Percentiles rank a stretch among this genome's conserved stretches.
phyloP scores from a whole-genome alignment of 345 rosid genomes.

The Camelina laxa region DNA sequence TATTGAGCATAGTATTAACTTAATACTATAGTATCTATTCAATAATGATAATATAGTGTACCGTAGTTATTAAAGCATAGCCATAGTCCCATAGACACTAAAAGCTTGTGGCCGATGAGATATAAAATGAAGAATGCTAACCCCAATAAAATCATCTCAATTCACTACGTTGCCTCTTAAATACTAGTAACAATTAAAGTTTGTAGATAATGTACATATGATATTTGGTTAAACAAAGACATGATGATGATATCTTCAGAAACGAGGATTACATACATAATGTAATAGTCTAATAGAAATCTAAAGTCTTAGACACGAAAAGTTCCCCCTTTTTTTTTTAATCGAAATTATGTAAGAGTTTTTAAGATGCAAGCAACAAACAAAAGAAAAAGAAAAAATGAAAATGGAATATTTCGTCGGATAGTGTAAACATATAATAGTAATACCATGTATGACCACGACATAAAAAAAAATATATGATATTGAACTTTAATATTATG shows the following conservation, averaged over 20 bases:
- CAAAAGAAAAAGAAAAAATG: not conserved
- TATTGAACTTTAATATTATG: not conserved
- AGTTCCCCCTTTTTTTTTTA: not conserved
- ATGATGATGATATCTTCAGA: too few species aligned
- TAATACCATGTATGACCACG: conserved; percentile 24
- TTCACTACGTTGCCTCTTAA: not conserved
- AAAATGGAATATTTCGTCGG: not conserved
- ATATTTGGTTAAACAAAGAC: too few species aligned
- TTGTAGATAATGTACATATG: too few species aligned
- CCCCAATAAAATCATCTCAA: not conserved
- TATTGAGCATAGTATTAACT: conserved; percentile 19
- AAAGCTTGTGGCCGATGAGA: not conserved
- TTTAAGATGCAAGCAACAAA: conserved; percentile 24
- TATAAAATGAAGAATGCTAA: not conserved
- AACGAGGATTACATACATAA: conserved; percentile 18
- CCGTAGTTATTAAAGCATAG: not conserved
- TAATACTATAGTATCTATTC: too few species aligned
- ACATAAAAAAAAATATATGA: not conserved
- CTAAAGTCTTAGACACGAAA: conserved; percentile 5
- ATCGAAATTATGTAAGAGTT: not conserved
- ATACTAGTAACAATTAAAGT: too few species aligned
- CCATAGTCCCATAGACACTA: not conserved
- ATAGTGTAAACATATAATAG: conserved; percentile 3
- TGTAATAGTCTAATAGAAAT: not conserved
- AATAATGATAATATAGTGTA: too few species aligned